Base-by-base conservation (phyloP, 805 yeast species). In the Vanderwaltozyma yarrowii region DNA sequence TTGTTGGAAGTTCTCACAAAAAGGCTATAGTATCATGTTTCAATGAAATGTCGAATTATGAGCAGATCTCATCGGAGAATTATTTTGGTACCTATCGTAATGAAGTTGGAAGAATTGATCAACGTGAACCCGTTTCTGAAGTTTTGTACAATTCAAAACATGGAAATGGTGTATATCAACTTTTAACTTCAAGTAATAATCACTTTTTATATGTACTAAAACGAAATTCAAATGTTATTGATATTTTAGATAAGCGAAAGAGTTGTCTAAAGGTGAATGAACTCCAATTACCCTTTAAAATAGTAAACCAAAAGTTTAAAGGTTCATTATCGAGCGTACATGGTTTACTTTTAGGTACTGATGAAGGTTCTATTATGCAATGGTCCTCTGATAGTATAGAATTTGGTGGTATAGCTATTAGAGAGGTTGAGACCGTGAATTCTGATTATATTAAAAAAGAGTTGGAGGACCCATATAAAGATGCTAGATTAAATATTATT, bases 121-220 rank as follows among this genome's bases (percentile, higher is more conserved):
- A 39, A 3, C 42, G 57, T 27, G 40, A 36, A 2, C 27, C 34
- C 9, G 18, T 30, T 8, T 13, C 5, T 12, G 13, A 12, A 3
- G 18, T 16, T 12, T 8, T 35, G 11, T 27, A 5, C 30, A 17
- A 14, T 13, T 19, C 17, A n/a, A 16, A 23, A 6, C n/a, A n/a
- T 23, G 32, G 66, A 55, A 4, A 54, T 40, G 45, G 73, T 64
- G 3, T 48, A 54, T 14, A 53, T 48, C 71, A 67, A 43, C 29
- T 66, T 0, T 15, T 67, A 6, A 55, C 46, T 20, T 60, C 68
- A 16, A 48, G 46, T 1, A 66, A 64, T 46, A 66, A 62, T 4
- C 58, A 56, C 28, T 67, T 56, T 36, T 15, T 64, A 5, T 67
- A 55, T 38, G 52, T 54, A 1, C 20, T 65, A 1, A 49, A 57